These are phyloP conservation scores for Claviceps sorghi DNA, from an alignment of 2,329 filamentous ascomycete species.

Conservation along the genomic window DNA sequence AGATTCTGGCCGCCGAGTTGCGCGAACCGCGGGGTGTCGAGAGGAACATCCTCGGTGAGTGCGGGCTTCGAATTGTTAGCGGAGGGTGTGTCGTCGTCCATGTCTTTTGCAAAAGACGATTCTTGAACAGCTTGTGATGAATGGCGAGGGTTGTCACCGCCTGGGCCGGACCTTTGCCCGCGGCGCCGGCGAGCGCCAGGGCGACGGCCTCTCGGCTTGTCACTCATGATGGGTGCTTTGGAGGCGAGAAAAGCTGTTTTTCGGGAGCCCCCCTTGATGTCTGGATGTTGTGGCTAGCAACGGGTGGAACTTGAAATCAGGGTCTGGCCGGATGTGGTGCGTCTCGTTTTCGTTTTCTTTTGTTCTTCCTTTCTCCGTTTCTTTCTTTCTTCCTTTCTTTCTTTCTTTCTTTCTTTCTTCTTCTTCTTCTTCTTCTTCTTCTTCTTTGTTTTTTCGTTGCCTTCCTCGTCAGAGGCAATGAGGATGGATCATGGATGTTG, in stretches of 20 bases:
- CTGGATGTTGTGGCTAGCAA: too few species aligned
- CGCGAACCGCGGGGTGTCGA: constrained; percentile 31
- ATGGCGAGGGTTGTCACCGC: background rate
- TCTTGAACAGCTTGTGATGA: background rate
- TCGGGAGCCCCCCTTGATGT: background rate
- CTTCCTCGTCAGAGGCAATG: background rate
- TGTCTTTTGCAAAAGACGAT: background rate
- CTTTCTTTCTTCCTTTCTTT: too few species aligned
- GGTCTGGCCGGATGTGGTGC: too few species aligned
- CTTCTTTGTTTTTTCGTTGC: background rate
- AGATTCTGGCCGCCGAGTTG: constrained; percentile 26
- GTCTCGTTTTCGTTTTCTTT: too few species aligned
- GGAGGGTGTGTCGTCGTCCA: background rate
- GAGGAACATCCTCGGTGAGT: constrained; percentile 19
- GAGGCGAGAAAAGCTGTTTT: background rate
- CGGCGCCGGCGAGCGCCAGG: constrained; percentile 1
- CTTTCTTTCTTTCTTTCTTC: too few species aligned
- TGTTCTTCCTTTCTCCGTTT: too few species aligned
- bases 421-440: too few species aligned
- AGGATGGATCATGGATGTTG: background rate
- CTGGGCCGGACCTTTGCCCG: background rate
- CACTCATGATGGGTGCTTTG: background rate
- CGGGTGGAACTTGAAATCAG: too few species aligned
- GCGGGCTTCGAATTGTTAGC: constrained; percentile 1
- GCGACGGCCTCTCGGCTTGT: constrained; percentile 2